These are phyloP conservation scores for Pneumocystis canis DNA, from an alignment of 1,139 yeast genomes.

Conservation along the genomic window DNA sequence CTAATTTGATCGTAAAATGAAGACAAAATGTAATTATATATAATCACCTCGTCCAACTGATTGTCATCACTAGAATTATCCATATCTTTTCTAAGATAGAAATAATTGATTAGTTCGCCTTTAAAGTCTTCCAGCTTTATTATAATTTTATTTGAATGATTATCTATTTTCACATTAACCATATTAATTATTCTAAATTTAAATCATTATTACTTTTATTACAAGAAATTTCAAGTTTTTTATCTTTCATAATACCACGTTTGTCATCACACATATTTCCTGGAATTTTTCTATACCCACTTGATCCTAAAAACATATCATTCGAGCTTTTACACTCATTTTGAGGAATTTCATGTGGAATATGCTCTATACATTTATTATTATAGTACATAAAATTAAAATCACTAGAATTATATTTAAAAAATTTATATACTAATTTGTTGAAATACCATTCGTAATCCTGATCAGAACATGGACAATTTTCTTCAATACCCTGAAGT, in stretches of 20 bases:
- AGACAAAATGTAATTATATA: not conserved
- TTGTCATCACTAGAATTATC: constrained; percentile 31
- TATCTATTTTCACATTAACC: not conserved
- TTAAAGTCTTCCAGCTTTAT: constrained; percentile 24
- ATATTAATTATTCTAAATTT: not conserved
- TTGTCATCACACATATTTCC: constrained; percentile 36
- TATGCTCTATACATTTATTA: constrained; percentile 35
- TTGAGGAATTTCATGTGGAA: constrained; percentile 12
- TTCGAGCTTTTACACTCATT: constrained; percentile 20
- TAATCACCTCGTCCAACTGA: constrained; percentile 26
- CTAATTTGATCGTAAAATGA: constrained; percentile 3
- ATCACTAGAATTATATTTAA: constrained; percentile 8
- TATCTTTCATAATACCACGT: constrained; percentile 17
- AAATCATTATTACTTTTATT: constrained; percentile 15
- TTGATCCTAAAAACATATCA: constrained; percentile 23
- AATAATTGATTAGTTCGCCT: constrained; percentile 38
- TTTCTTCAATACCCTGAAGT: constrained; percentile 38
- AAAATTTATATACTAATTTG: constrained; percentile 24
- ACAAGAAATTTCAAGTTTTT: constrained; percentile 10
- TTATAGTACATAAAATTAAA: constrained; percentile 23
- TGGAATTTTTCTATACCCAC: constrained; percentile 29
- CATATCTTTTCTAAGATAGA: constrained; percentile 35
- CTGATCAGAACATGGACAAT: constrained; percentile 47
- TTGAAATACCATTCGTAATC: constrained; percentile 67
- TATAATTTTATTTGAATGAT: constrained; percentile 13